phyloP scores from a whole-genome alignment of 371 early-diverging fungal genomes.

The Dichotomocladium elegans region DNA sequence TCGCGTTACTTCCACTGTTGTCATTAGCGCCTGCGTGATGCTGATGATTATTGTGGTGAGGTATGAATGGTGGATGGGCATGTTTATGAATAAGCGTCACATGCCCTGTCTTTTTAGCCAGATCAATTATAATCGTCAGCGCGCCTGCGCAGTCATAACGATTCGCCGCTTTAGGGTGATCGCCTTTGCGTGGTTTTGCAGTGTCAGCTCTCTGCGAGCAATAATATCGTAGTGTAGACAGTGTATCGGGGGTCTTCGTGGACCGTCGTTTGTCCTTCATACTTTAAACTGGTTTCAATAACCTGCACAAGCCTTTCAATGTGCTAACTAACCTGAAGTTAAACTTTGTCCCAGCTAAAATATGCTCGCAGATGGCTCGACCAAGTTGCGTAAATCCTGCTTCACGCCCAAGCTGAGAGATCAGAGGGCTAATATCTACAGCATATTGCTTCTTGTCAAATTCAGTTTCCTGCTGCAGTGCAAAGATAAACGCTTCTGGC shows the following conservation, averaged over 20 bases:
- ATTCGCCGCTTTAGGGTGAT: slow-evolving; percentile 33
- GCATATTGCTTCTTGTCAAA: slow-evolving; percentile 40
- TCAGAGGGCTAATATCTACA: slow-evolving; percentile 29
- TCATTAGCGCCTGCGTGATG: slow-evolving; percentile 5
- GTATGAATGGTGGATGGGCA: slow-evolving; percentile 43
- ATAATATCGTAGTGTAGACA: slow-evolving; percentile 44
- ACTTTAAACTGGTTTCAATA: no score
- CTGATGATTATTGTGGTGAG: slow-evolving; percentile 28
- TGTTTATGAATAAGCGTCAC: slow-evolving; percentile 42
- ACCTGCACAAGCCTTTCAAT: no score
- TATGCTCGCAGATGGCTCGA: slow-evolving; percentile 37
- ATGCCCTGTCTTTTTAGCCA: slow-evolving; percentile 35
- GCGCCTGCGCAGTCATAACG: slow-evolving; percentile 46
- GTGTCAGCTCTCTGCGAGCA: slow-evolving; percentile 47
- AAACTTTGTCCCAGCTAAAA: slow-evolving; percentile 40
- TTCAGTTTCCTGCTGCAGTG: slow-evolving; percentile 28
- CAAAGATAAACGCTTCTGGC: slow-evolving; percentile 26
- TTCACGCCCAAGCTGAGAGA: slow-evolving; percentile 19
- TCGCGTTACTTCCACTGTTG: background rate
- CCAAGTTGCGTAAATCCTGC: slow-evolving; percentile 41
- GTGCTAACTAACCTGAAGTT: slow-evolving; percentile 36
- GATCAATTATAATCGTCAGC: slow-evolving; percentile 44
- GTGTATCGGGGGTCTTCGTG: slow-evolving; percentile 38
- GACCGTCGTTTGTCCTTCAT: slow-evolving; percentile 42
- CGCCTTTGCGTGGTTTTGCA: slow-evolving; percentile 41